phyloP scores from a whole-genome alignment of 345 rosid species.

The Brassica incana region DNA sequence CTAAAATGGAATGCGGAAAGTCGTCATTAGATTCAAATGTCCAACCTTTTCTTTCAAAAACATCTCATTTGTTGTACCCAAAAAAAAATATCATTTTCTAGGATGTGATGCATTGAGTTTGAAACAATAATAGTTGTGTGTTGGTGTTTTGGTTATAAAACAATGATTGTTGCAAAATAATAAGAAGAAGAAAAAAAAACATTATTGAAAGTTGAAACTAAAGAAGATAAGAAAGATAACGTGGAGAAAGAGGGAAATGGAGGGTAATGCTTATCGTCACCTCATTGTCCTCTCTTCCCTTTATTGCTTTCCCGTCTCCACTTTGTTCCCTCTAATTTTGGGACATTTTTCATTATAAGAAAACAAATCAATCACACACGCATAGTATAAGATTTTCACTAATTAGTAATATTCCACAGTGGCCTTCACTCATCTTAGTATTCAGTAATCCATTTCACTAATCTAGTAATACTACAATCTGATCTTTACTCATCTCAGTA shows the following conservation, averaged over 20 bases:
- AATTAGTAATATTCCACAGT: not conserved
- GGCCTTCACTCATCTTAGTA: not conserved
- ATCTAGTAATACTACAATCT: not conserved
- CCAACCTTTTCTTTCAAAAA: not conserved
- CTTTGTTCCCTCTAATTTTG: constrained; percentile 25
- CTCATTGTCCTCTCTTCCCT: constrained; percentile 24
- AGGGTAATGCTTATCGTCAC: constrained; percentile 29
- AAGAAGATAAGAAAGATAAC: constrained; percentile 25
- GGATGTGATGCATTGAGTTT: constrained; percentile 2
- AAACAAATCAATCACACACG: not conserved
- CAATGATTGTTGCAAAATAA: not conserved
- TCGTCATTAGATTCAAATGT: not conserved
- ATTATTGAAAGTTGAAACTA: not conserved
- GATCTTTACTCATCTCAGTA: not conserved
- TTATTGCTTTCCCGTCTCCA: constrained; percentile 31
- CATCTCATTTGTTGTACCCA: not conserved
- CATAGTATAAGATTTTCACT: not conserved
- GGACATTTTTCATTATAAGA: not conserved
- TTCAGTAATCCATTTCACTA: not conserved
- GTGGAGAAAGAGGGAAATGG: constrained; percentile 34
- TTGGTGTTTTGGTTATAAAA: not conserved
- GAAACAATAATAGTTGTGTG: constrained; percentile 5
- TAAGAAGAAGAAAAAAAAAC: not conserved
- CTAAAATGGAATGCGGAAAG: not conserved
- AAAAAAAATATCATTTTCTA: not conserved